Evolutionary conservation across 2,329 filamentous ascomycete genomes (phyloP), one percentile per base, ranked within the genome.

Genomic region (Pleochaeta shiraiana): DNA sequence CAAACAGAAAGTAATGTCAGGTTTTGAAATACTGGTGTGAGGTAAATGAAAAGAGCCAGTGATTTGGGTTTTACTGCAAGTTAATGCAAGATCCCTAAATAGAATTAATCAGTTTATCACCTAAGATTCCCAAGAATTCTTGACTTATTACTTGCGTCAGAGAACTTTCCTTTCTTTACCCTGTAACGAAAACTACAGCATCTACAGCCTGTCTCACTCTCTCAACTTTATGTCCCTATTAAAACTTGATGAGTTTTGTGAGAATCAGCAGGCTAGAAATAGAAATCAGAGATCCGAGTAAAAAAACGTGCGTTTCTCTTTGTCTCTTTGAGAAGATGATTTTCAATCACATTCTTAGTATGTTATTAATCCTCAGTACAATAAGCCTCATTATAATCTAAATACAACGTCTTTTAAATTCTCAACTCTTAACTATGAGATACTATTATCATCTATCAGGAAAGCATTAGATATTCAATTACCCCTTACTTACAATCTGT

Each of bases 41-140:
- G 79, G 77, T 0, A 79, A 74, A 50, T 81, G 72, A 26, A 81
- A 73, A 37, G 77, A 77, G 71, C 81, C 79, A 63, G 81, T 74
- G 5, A 81, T 71, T 63, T 82, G 80, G 64, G 82, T 73, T 11
- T 80, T 73, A 4, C 80, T 79, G 47, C 78, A 77, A 26, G 73
- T 70, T 69, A 80, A 80, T 47, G 67, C 65, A 37, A 81, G 75
- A 70, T 82, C 79, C 74, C 74, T 30, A 33, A 12, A 7, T 4
- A 62, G 34, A 14, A 21, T 33, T 16, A 63, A 19, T 16, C 19
- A 7, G 45, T 26, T 28, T 21, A 24, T 12, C 12, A 4, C 12
- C 3, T 6, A 6, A 7, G 19, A 21, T 3, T 50, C 4, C 19
- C n/a, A n/a, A n/a, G 12, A 3, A 50, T 21, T 50, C 3, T 21